Evolutionary conservation across 2,329 filamentous ascomycete species (phyloP), one percentile per base, ranked within the genome.

Genomic region (Xylaria sp.): DNA sequence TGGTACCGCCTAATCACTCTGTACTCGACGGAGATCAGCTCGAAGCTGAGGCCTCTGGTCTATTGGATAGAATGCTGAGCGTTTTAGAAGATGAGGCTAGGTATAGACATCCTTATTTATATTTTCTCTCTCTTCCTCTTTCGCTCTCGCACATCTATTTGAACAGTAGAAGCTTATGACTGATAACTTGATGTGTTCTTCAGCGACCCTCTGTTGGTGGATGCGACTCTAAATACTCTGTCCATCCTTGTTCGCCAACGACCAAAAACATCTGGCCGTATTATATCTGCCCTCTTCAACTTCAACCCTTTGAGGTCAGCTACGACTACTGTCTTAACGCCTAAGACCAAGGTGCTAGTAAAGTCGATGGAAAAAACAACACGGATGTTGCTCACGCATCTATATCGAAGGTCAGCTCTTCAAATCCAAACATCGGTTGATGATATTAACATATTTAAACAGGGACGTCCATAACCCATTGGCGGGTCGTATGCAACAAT

Each of bases 321-420:
- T 60, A 90, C 87, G 71, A 52, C 46, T 21, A 87, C 87, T 1
- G 89, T 90, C 3, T 86, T 96, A 81, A 94, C 91, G 0, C 85
- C 92, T 2, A 92, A 89, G 73, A 85, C 87, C 52, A 92, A 90
- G 70, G 90, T 99, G 63, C 87, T 94, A 70, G 85, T 96, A 64
- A 92, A 89, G 77, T 98, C 94, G 4, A 95, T 99, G 88, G 94
- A 97, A 76, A 92, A 96, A 74, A 99, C 95, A 23, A 91, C 91
- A 2, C 87, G 93, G 71, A 88, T 93, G 69, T 80, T 99, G 49
- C 83, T 98, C 40, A 85, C 94, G 56, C 94, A 97, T 77, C 81
- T 97, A 56, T 82, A 90, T 69, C 94, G 94, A 79, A 86, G 88
- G 89, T 92, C 82, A 68, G 82, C 65, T 38, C 25, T 50, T 40